A percentile compares a stretch with the other conserved stretches of the same genome.
phyloP scores from a whole-genome alignment of 1,284 basidiomycete genomes.

The Rhizoctonia solani region DNA sequence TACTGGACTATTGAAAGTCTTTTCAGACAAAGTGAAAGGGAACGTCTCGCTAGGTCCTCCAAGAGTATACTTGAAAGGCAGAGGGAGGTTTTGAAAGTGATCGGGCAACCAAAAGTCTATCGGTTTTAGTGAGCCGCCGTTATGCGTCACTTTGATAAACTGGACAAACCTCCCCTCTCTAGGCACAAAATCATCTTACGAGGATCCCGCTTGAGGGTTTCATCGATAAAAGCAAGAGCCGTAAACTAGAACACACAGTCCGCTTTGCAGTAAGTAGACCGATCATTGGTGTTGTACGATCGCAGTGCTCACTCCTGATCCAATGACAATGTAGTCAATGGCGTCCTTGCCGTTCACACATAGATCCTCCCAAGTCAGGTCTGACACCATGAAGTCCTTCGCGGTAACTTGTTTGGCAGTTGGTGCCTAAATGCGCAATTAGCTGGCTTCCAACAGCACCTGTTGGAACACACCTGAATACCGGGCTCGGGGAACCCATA shows the following conservation, averaged over 20 bases:
- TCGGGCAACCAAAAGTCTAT: slow-evolving; percentile 39
- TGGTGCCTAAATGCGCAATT: background rate
- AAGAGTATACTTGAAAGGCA: slow-evolving; percentile 36
- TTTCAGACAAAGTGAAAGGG: slow-evolving; percentile 36
- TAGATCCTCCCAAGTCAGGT: slow-evolving; percentile 10
- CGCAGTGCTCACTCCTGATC: slow-evolving; percentile 13
- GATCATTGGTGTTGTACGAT: background rate
- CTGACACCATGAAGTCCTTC: slow-evolving; percentile 9
- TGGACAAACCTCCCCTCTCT: slow-evolving; percentile 39
- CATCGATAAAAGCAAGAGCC: slow-evolving; percentile 42
- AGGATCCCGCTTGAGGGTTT: slow-evolving; percentile 40
- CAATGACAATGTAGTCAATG: slow-evolving; percentile 23
- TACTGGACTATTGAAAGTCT: slow-evolving; percentile 35
- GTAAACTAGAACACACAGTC: slow-evolving; percentile 20
- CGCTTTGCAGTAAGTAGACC: background rate
- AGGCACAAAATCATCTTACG: slow-evolving; percentile 41
- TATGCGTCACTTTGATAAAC: background rate
- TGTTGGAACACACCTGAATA: background rate
- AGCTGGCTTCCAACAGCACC: background rate
- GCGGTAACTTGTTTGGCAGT: slow-evolving; percentile 11
- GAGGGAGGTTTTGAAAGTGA: slow-evolving; percentile 38
- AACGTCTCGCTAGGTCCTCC: slow-evolving; percentile 38
- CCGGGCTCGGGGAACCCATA: slow-evolving; percentile 21
- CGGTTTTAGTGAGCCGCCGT: background rate
- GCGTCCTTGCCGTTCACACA: background rate